Evolutionary conservation across 176 grass and related monocot species (phyloP), one percentile per base, ranked within the genome.

Genomic region (Oryza brachyantha): DNA sequence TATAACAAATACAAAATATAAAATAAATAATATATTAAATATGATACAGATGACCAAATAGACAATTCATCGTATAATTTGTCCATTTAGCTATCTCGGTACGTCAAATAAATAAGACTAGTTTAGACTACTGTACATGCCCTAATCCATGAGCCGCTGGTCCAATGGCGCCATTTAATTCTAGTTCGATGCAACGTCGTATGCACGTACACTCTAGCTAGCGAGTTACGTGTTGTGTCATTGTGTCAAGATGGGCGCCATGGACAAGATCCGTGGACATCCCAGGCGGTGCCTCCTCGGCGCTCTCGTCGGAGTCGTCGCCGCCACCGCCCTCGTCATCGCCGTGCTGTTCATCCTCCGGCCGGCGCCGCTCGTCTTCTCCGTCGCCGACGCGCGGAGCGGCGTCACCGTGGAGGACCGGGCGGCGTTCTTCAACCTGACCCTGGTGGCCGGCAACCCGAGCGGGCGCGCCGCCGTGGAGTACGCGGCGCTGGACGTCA

Each of bases 361-460:
- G 7, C 65, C n/a, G 1, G 35, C 64, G 35, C 35, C 16, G 11
- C 19, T 68, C 19, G 5, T 5, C 37, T 68, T 68, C 66, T 68
- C 66, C 66, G 36, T 68, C 66, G 37, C 37, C 21, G 37, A 40
- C 66, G 66, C 37, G 36, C 21, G 66, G 66, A 41, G 66, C 66
- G 11, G 22, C 38, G 22, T 22, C 66, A 9, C 38, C 38, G 45
- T 19, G 4, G 2, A n/a, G 8, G 1, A 69, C 66, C 5, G 6
- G 0, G 66, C 37, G 19, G 66, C 25, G 66, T 43, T 13, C 22
- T 22, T 69, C n/a, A 69, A 69, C 66, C 37, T 69, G 21, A 27
- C 66, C 38, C 66, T 69, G n/a, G 22, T 69, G 38, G 66, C 66
- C 37, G n/a, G 5, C n/a, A 68, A 68, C 66, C 66, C 66, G 11